Evolutionary conservation across 352 stramenopile genomes (phyloP).

Genomic region (Globisporangium polare): DNA sequence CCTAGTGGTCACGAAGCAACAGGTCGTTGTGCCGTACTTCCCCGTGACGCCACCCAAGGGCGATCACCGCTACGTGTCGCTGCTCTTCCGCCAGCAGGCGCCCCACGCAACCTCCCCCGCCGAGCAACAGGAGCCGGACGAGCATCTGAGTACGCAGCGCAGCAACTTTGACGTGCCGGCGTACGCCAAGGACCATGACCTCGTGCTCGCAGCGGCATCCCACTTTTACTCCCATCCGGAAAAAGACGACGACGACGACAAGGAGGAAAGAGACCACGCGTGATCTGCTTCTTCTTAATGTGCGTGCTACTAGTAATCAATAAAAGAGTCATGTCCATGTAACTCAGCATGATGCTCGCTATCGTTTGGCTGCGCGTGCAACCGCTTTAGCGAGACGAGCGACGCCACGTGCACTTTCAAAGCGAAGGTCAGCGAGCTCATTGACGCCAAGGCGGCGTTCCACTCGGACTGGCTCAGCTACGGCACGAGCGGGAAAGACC

Average conservation of each 20-base stretch:
- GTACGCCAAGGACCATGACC: conserved; percentile 27
- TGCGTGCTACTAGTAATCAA: too few relatives aligned
- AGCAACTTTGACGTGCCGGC: conserved; percentile 44
- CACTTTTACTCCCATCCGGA: conserved; percentile 42
- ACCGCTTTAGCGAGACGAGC: conserved; percentile 2
- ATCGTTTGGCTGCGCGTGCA: too few relatives aligned
- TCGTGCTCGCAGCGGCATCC: conserved; percentile 27
- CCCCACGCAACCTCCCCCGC: conserved; percentile 1
- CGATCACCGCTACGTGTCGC: conserved; percentile 52
- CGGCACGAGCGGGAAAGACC: conserved; percentile 8
- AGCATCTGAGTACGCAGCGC: conserved; percentile 27
- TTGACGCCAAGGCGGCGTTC: conserved; percentile 10
- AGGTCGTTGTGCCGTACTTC: conserved; percentile 52
- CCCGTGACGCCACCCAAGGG: conserved; percentile 48
- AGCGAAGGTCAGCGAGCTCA: conserved; percentile 3
- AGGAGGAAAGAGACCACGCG: not conserved
- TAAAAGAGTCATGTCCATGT: too few relatives aligned
- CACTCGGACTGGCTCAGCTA: conserved; percentile 1
- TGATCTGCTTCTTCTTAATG: not conserved
- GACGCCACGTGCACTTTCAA: conserved; percentile 7
- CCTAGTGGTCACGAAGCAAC: not conserved
- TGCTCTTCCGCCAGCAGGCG: conserved; percentile 40
- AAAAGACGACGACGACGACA: not conserved
- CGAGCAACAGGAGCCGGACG: conserved; percentile 10
- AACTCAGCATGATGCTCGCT: too few relatives aligned